These are phyloP conservation scores for Russula sp. DNA, from an alignment of 768 basidiomycete species.

Conservation along the genomic window DNA sequence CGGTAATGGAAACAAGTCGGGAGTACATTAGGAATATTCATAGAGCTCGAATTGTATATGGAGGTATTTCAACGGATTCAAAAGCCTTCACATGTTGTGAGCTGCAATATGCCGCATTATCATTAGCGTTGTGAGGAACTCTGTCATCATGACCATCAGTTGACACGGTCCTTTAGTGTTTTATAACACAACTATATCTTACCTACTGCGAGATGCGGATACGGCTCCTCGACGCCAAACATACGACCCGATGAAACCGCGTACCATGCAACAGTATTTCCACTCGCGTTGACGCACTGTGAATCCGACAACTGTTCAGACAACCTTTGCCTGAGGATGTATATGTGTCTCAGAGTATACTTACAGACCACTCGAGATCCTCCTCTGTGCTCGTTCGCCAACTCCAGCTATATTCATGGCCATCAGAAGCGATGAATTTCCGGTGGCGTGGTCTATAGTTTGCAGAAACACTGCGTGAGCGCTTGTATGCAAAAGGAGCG, in stretches of 20 bases:
- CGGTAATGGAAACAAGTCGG: background rate
- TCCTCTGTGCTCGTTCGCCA: slow-evolving; percentile 40
- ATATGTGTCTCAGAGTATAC: slow-evolving; percentile 30
- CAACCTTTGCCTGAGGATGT: slow-evolving; percentile 1
- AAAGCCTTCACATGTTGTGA: slow-evolving; percentile 41
- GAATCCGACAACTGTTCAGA: background rate
- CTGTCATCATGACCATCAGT: slow-evolving; percentile 36
- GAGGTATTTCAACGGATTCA: too few species aligned
- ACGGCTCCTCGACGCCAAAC: slow-evolving; percentile 61
- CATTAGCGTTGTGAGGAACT: slow-evolving; percentile 56
- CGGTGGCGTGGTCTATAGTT: slow-evolving; percentile 33
- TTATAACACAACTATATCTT: slow-evolving; percentile 29
- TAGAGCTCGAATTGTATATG: background rate
- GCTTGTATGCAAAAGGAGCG: background rate
- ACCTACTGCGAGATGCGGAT: slow-evolving; percentile 56
- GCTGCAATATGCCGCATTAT: slow-evolving; percentile 62
- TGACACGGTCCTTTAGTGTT: background rate
- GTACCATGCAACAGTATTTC: slow-evolving; percentile 59
- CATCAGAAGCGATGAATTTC: slow-evolving; percentile 58
- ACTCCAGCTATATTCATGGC: slow-evolving; percentile 60
- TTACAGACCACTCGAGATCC: slow-evolving; percentile 64
- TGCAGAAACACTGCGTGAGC: background rate
- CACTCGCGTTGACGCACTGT: slow-evolving; percentile 55
- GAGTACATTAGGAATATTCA: background rate
- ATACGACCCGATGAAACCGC: slow-evolving; percentile 61